These are phyloP conservation scores for Fagopyrum homotropicum DNA, from an alignment of 148 eudicot species.

Conservation along the genomic window DNA sequence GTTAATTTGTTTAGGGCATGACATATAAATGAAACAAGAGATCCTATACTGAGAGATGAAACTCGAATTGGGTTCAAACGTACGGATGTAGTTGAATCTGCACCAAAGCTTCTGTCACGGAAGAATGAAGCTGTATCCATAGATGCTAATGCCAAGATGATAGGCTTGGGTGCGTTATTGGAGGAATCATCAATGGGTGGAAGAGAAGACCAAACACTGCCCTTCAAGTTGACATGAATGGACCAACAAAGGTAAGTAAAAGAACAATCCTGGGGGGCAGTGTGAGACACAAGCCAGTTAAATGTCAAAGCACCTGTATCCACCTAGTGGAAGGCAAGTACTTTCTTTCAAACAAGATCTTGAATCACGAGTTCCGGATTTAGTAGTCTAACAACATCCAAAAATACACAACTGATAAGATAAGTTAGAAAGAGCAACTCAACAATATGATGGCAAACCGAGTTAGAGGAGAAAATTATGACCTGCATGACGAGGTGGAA, in stretches of 20 bases:
- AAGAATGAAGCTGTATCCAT: slow-evolving; percentile 97
- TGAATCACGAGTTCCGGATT: slow-evolving; percentile 76
- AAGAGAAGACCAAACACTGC: slow-evolving; percentile 99
- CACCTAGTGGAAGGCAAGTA: slow-evolving; percentile 91
- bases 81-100: slow-evolving; percentile 91
- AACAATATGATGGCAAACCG: neutral
- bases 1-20: neutral
- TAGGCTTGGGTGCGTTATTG: slow-evolving; percentile 43
- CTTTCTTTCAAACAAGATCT: slow-evolving; percentile 74
- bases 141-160: slow-evolving; percentile 61
- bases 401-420: slow-evolving; percentile 1
- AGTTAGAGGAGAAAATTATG: slow-evolving; percentile 11
- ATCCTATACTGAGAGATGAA: neutral
- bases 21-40: slow-evolving; percentile 17
- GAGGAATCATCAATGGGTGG: slow-evolving; percentile 56
- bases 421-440: neutral
- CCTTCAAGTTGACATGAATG: slow-evolving; percentile 38
- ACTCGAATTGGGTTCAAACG: slow-evolving; percentile 23
- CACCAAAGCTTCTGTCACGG: slow-evolving; percentile 94
- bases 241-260: slow-evolving; percentile 1
- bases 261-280: neutral
- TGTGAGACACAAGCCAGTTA: neutral
- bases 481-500: slow-evolving; percentile 97
- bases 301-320: slow-evolving; percentile 70
- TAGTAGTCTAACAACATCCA: slow-evolving; percentile 60